Evolutionary conservation across 768 basidiomycete genomes (phyloP), one percentile per base, ranked within the genome.

Genomic region (Trametes elegans): DNA sequence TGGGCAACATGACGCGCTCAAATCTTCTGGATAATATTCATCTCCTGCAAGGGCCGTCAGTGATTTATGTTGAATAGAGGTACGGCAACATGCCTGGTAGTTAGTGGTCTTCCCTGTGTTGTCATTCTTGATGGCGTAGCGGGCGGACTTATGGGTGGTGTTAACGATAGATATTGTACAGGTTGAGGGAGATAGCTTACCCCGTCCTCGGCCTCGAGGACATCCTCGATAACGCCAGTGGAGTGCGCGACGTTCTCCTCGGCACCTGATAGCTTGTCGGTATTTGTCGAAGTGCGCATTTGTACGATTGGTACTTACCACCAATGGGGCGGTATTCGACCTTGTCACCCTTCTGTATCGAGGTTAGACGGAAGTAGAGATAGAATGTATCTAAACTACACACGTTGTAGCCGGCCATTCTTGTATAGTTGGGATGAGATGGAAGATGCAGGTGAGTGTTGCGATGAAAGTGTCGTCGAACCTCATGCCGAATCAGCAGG

Each of bases 281-380:
- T n/a, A 10, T 8, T 11, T n/a, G n/a, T n/a, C 11, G 18, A 10
- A 7, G 9, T n/a, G 13, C 10, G 24, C 10, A 16, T 13, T 19
- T 3, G 32, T 11, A 14, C 6, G 29, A 18, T 7, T 32, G 16
- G 11, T 27, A 38, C 53, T 26, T 35, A 19, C 74, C 76, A 9
- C 77, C 77, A 28, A 77, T 70, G 35, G 73, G 73, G 46, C 73
- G 69, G 54, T 77, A 78, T 59, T 76, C 75, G 59, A 78, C 73
- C 53, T 64, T 71, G 57, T 78, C 74, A 48, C 75, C 75, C 55
- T 67, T 59, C 73, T 71, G 41, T 8, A 41, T 3, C 2, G 16
- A 4, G 3, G 19, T 14, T 45, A 5, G 38, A 16, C n/a, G 3
- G 13, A 14, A 27, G 6, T 8, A 5, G 8, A 1, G 13, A 9